Evolutionary conservation across 345 rosid genomes (phyloP), one percentile per base, ranked within the genome.

Genomic region (Dovyalis caffra): DNA sequence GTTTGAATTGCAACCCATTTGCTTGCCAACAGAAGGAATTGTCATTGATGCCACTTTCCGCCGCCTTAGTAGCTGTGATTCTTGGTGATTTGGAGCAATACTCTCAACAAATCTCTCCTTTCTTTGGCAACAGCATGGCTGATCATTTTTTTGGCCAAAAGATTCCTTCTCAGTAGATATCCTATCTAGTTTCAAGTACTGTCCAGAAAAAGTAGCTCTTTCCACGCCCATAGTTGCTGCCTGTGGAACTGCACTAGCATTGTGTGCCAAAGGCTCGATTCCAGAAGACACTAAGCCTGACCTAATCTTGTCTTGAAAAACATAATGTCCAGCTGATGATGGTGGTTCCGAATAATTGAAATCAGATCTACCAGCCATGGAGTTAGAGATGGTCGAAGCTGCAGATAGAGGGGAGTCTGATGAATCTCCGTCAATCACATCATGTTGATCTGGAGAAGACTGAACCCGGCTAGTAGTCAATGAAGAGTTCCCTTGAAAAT

Each of bases 401-500:
- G 85, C 85, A 56, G 99, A 95, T 79, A 91, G 77, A 20, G 96
- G 97, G 62, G 99, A 95, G 76, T 91, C 97, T 25, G 95, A 90
- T 14, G 90, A 90, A 81, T 89, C 89, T 66, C 90, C 87, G 79
- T 93, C 92, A 1, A 88, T 77, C 79, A 83, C 72, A 76, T 91
- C 95, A 70, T 80, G 85, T 71, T 86, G 94, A 74, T 93, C 94
- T 53, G 77, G 88, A 79, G 97, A 93, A 82, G 99, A 90, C 29
- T 87, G 93, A 77, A 86, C 84, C 64, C 88, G 91, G 80, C 91
- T 88, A 25, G 93, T 87, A 75, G 96, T 91, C 63, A 90, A 78
- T 3, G 99, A 95, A 4, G 99, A 93, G 83, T 91, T 95, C 61
- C 96, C 98, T 83, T 86, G 94, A 83, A 88, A 90, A 70, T 95